Conservation (phyloP, 2,329 filamentous ascomycete genomes). For the Myrmaecium sp. region DNA sequence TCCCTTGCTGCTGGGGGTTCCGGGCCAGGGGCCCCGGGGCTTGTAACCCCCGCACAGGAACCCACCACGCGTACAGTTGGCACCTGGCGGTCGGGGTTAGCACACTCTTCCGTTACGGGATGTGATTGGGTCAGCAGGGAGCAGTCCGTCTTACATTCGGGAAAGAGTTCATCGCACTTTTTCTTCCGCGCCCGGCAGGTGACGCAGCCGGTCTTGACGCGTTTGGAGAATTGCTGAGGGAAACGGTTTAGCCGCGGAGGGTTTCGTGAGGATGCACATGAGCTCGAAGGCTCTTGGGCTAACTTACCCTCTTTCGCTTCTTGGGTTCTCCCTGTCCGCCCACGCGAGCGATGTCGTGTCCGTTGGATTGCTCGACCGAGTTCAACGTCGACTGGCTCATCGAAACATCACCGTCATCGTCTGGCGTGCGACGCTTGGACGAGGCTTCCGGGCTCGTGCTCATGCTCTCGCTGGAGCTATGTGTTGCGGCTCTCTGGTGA, state of each 20-base stretch:
- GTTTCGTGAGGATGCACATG: constrained; percentile 11
- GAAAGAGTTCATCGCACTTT: constrained; percentile 92
- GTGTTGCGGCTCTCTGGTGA: too few relatives aligned
- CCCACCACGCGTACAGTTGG: constrained; percentile 78
- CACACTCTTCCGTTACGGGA: not conserved
- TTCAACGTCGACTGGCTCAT: too few relatives aligned
- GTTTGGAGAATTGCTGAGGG: constrained; percentile 33
- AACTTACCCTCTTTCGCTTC: constrained; percentile 27
- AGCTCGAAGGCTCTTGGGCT: too few relatives aligned
- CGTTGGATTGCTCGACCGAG: too few relatives aligned
- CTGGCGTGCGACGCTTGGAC: too few relatives aligned
- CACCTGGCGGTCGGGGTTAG: constrained; percentile 34
- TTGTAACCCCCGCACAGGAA: constrained; percentile 88
- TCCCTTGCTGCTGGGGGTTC: constrained; percentile 48
- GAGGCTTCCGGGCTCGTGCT: too few relatives aligned
- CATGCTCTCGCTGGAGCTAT: too few relatives aligned
- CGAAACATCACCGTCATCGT: too few relatives aligned
- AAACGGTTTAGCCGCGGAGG: constrained; percentile 23
- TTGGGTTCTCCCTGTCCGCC: constrained; percentile 30
- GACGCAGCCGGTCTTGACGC: constrained; percentile 89
- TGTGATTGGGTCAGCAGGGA: constrained; percentile 4
- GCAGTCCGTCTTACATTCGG: constrained; percentile 52
- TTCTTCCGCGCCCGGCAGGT: constrained; percentile 89
- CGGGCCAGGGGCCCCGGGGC: constrained; percentile 61
- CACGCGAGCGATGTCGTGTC: constrained; percentile 27